A percentile compares a stretch with the other conserved stretches of the same genome.
phyloP scores from a whole-genome alignment of 345 rosid species.

The Aegle marmelos region DNA sequence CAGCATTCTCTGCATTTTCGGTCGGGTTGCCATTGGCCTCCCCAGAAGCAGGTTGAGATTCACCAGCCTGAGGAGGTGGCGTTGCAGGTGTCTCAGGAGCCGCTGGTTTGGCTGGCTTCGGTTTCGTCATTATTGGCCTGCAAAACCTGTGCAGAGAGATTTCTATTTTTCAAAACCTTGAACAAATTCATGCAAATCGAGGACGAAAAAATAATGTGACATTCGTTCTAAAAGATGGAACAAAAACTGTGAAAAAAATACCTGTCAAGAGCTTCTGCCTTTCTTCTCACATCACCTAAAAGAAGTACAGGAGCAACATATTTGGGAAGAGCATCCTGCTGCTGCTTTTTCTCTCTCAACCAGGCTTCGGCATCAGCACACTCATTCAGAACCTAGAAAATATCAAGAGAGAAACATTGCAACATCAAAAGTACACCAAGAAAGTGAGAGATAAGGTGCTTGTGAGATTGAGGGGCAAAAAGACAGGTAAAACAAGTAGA shows the following conservation, averaged over 20 bases:
- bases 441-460: too few relatives aligned
- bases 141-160: constrained; percentile 46
- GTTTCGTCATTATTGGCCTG: constrained; percentile 89
- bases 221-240: too few relatives aligned
- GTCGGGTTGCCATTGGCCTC: constrained; percentile 21
- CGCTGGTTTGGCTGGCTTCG: constrained; percentile 72
- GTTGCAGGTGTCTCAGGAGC: constrained; percentile 56
- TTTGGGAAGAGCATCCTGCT: constrained; percentile 81
- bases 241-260: constrained; percentile 6
- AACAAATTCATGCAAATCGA: neutral
- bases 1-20: constrained; percentile 26
- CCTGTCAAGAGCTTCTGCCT: constrained; percentile 85
- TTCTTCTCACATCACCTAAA: constrained; percentile 73
- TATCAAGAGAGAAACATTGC: neutral
- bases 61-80: constrained; percentile 47
- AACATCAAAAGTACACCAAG: neutral
- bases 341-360: constrained; percentile 79
- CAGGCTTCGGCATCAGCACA: constrained; percentile 90
- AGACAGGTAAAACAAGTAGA: neutral
- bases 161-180: neutral
- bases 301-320: constrained; percentile 60
- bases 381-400: constrained; percentile 66
- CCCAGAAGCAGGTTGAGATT: constrained; percentile 32
- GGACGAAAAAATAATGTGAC: neutral
- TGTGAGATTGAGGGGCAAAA: neutral